Evolutionary conservation across 805 yeast genomes (phyloP).

Genomic region (Starmerella apicola): DNA sequence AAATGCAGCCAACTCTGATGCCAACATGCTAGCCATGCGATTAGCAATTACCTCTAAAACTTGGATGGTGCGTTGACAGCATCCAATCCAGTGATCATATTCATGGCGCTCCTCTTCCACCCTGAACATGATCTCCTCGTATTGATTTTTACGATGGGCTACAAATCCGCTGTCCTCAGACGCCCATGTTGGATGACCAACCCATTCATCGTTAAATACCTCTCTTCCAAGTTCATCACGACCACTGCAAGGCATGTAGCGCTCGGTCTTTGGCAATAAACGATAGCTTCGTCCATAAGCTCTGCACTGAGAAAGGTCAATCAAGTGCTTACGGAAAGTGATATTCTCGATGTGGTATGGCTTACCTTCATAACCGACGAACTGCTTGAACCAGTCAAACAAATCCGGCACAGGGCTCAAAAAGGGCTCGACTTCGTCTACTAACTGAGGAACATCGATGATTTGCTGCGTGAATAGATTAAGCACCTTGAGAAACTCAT

Average conservation of each 20-base stretch:
- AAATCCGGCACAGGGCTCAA: constrained; percentile 71
- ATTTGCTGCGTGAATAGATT: constrained; percentile 84
- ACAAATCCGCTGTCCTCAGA: constrained; percentile 97
- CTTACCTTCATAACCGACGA: constrained; percentile 77
- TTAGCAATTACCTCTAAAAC: constrained; percentile 90
- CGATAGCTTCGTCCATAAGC: constrained; percentile 94
- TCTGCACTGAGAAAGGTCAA: constrained; percentile 81
- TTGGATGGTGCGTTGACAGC: constrained; percentile 88
- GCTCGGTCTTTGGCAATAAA: constrained; percentile 82
- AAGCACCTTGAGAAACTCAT: constrained; percentile 79
- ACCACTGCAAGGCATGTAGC: constrained; percentile 95
- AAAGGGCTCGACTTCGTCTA: constrained; percentile 73
- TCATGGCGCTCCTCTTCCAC: constrained; percentile 97
- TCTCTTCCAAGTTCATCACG: constrained; percentile 99
- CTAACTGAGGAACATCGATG: constrained; percentile 68
- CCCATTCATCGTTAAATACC: constrained; percentile 97
- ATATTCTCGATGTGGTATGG: constrained; percentile 84
- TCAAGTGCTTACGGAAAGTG: constrained; percentile 72
- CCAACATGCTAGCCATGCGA: constrained; percentile 82
- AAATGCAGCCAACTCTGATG: constrained; percentile 76
- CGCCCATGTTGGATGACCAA: constrained; percentile 99
- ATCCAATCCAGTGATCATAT: constrained; percentile 90
- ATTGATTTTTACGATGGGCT: constrained; percentile 97
- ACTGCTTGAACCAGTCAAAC: constrained; percentile 80
- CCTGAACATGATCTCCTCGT: constrained; percentile 88